A percentile compares a stretch with the other conserved stretches of the same genome.
These are phyloP conservation scores for Backusella mclennaniae DNA, from an alignment of 192 early-diverging fungal genomes.

Conservation along the genomic window DNA sequence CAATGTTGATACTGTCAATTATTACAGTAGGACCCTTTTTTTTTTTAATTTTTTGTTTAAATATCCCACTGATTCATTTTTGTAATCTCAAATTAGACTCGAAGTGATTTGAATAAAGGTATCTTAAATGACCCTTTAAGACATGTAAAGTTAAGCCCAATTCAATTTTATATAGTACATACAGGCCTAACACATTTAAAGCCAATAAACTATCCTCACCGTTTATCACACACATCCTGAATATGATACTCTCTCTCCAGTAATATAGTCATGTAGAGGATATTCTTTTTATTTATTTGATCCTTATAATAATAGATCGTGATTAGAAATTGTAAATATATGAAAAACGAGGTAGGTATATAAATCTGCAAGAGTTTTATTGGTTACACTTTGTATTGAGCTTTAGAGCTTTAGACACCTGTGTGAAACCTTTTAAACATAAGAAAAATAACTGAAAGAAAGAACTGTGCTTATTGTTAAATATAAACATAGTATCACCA, in stretches of 20 bases:
- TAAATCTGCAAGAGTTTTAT: not conserved
- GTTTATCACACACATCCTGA: not conserved
- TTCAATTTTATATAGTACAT: not conserved
- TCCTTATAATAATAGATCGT: not conserved
- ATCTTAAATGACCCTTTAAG: not conserved
- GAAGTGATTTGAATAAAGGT: not conserved
- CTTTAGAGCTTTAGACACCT: not conserved
- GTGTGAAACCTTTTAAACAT: not conserved
- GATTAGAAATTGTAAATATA: not conserved
- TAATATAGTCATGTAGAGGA: not conserved
- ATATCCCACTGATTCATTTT: not conserved
- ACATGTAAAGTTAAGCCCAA: not conserved
- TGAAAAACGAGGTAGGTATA: not conserved
- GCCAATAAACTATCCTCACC: too few relatives aligned
- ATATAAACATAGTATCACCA: too few relatives aligned
- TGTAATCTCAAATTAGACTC: not conserved
- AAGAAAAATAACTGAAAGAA: not conserved
- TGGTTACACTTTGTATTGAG: not conserved
- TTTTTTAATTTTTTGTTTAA: not conserved
- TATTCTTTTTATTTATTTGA: not conserved
- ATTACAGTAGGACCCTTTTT: not conserved
- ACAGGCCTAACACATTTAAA: not conserved
- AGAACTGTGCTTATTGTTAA: too few relatives aligned
- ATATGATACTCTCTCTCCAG: not conserved
- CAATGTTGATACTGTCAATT: not conserved